A percentile compares a stretch with the other conserved stretches of the same genome.
These are phyloP conservation scores for Mortierella sp. DNA, from an alignment of 371 early-diverging fungal genomes.

Conservation along the genomic window DNA sequence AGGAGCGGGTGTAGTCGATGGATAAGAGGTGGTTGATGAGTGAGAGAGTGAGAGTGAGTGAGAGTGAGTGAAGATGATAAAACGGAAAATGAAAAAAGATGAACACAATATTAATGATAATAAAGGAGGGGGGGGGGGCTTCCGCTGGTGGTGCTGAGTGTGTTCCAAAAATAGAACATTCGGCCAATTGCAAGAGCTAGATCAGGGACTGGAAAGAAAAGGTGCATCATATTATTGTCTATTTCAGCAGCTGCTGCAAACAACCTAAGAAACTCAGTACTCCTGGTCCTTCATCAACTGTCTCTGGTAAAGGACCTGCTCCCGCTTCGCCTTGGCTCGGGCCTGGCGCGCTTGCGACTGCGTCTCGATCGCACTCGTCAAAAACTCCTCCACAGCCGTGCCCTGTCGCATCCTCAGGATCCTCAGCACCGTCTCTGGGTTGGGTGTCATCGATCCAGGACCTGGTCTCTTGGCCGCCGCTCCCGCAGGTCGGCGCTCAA, in stretches of 20 bases:
- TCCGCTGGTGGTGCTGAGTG: neutral
- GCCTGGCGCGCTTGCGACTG: constrained; percentile 48
- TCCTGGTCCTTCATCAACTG: constrained; percentile 31
- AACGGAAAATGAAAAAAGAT: neutral
- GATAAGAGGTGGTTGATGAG: neutral
- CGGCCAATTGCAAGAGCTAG: neutral
- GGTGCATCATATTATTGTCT: no score
- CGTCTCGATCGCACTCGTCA: constrained; percentile 54
- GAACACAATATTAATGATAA: neutral
- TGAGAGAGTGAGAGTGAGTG: neutral
- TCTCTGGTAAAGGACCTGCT: constrained; percentile 50
- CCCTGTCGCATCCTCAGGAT: constrained; percentile 68
- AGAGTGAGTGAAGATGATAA: neutral
- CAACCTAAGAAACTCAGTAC: neutral
- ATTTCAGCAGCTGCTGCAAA: neutral
- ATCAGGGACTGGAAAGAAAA: neutral
- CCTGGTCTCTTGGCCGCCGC: constrained; percentile 42
- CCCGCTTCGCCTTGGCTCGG: constrained; percentile 48
- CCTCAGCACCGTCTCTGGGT: constrained; percentile 66
- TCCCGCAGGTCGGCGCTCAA: constrained; percentile 43
- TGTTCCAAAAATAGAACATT: neutral
- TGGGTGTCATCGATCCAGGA: constrained; percentile 59
- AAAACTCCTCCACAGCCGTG: constrained; percentile 62
- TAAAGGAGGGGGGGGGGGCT: no score
- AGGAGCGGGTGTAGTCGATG: neutral